These are phyloP conservation scores for Achaetomiella virescens DNA, from an alignment of 495 filamentous ascomycete species.

Conservation along the genomic window DNA sequence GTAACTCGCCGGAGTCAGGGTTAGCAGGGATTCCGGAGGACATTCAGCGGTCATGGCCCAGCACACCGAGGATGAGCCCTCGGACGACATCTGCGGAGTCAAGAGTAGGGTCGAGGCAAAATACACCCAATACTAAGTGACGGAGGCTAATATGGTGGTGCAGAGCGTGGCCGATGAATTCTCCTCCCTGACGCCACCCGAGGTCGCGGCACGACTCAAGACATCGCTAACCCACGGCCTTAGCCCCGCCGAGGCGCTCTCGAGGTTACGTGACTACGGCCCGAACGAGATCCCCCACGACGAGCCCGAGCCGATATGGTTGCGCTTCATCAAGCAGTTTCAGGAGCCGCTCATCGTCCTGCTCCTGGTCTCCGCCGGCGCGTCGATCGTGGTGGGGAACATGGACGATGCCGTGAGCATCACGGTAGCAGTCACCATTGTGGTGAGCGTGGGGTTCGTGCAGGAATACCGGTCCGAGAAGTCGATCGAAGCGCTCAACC, in stretches of 20 bases:
- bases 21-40: conserved; percentile 17
- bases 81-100: conserved; percentile 44
- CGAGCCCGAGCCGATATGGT: conserved; percentile 86
- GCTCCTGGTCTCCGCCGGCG: conserved; percentile 81
- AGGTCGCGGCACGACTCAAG: conserved; percentile 70
- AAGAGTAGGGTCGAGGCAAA: conserved; percentile 26
- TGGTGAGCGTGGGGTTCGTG: conserved; percentile 91
- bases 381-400: conserved; percentile 91
- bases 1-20: conserved; percentile 13
- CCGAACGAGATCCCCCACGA: conserved; percentile 93
- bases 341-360: conserved; percentile 84
- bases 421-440: conserved; percentile 88
- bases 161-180: conserved; percentile 48
- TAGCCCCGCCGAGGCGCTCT: conserved; percentile 69
- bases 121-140: neutral
- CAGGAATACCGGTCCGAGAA: conserved; percentile 98
- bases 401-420: conserved; percentile 95
- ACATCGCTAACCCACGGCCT: conserved; percentile 82
- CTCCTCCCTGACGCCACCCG: conserved; percentile 58
- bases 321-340: conserved; percentile 94
- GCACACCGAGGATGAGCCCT: conserved; percentile 26
- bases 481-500: conserved; percentile 89
- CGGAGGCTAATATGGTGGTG: conserved; percentile 10
- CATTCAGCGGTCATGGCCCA: conserved; percentile 29
- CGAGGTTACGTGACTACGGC: conserved; percentile 72